Percentiles rank a stretch among this genome's conserved stretches.
Evolutionary conservation across 148 eudicot genomes (phyloP).

Genomic region (Vaccinium darrowii): DNA sequence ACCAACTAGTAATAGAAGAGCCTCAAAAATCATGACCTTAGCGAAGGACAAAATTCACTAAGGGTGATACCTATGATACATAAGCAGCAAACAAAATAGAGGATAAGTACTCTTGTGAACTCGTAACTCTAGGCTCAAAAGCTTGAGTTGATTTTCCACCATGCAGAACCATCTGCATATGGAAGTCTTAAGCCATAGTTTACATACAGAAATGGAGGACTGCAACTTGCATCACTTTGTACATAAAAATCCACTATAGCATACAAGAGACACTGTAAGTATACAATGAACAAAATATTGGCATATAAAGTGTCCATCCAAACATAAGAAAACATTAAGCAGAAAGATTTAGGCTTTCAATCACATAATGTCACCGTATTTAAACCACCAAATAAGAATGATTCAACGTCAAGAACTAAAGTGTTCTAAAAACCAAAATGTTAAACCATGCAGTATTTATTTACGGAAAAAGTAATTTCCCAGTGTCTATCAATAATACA

Average conservation of each 20-base stretch:
- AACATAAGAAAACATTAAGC: neutral
- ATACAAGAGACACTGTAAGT: neutral
- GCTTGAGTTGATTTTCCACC: neutral
- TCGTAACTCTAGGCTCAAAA: neutral
- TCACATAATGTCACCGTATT: neutral
- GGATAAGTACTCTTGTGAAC: neutral
- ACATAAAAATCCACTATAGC: neutral
- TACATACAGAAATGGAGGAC: too few relatives aligned
- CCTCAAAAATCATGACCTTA: neutral
- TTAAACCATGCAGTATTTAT: neutral
- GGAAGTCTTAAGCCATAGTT: too few relatives aligned
- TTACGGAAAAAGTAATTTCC: neutral
- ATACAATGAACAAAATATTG: neutral
- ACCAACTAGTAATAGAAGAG: neutral
- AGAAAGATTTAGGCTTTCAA: constrained; percentile 1
- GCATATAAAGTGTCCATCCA: neutral
- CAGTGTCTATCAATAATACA: neutral
- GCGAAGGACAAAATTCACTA: neutral
- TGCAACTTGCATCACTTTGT: neutral
- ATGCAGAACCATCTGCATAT: too few relatives aligned
- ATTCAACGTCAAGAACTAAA: neutral
- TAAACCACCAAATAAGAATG: neutral
- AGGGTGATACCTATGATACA: neutral
- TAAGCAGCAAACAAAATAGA: neutral
- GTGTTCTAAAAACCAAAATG: neutral